A percentile compares a stretch with the other conserved stretches of the same genome.
These are phyloP conservation scores for Sugiyamaella marilandica DNA, from an alignment of 805 yeast species.

Conservation along the genomic window DNA sequence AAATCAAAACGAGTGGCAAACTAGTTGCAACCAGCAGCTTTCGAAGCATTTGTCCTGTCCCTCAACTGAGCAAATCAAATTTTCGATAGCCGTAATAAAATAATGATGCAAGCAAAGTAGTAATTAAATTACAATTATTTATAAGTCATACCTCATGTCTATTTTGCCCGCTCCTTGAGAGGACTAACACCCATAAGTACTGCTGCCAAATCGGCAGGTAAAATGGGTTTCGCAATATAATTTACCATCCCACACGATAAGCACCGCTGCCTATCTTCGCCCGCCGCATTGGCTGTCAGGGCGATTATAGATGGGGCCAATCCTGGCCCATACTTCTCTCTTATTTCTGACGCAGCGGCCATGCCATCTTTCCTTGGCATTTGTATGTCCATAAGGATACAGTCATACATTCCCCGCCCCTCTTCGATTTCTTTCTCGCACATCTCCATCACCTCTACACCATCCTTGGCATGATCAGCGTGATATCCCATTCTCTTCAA, in stretches of 20 bases:
- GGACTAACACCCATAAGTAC: slow-evolving; percentile 33
- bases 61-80: too few species aligned
- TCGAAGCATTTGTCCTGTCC: too few species aligned
- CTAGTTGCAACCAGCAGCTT: too few species aligned
- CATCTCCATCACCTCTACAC: slow-evolving; percentile 41
- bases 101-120: too few species aligned
- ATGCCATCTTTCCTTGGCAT: slow-evolving; percentile 55
- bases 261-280: slow-evolving; percentile 47
- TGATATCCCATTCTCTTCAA: slow-evolving; percentile 45
- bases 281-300: slow-evolving; percentile 50
- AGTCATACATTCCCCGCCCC: slow-evolving; percentile 42
- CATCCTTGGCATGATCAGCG: slow-evolving; percentile 51
- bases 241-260: slow-evolving; percentile 49
- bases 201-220: slow-evolving; percentile 42
- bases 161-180: slow-evolving; percentile 14
- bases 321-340: slow-evolving; percentile 30
- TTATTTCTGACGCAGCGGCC: slow-evolving; percentile 41
- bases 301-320: slow-evolving; percentile 42
- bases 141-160: background rate
- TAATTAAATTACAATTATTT: background rate
- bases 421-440: slow-evolving; percentile 28
- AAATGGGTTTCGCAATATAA: slow-evolving; percentile 49
- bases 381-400: slow-evolving; percentile 52
- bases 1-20: too few species aligned
- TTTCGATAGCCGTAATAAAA: too few species aligned